Base-by-base conservation (phyloP, 108 stramenopile genomes). In the Epithemia pelagica region DNA sequence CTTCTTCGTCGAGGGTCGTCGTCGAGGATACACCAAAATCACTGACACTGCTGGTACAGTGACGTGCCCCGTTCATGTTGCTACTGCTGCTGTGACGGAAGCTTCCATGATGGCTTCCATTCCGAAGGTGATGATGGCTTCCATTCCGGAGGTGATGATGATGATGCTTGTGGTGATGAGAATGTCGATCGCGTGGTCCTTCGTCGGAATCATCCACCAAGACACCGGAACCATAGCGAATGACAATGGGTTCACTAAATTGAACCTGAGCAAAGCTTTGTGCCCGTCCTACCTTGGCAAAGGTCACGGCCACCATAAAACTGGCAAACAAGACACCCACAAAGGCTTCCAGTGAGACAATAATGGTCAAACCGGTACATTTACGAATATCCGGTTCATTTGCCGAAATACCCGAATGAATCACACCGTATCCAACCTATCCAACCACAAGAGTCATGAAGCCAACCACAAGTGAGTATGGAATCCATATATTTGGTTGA, bases 271-370 rank as follows among this genome's bases (percentile, higher is more conserved):
- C 90, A 27, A 75, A 74, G 60, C 77, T 75, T 19, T 75, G 59
- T 24, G 87, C 64, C 21, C 90, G 71, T 22, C 82, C 76, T 33
- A 91, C 73, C 68, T 91, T 91, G 26, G 82, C 79, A 74, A 91
- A 85, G 25, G 86, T 71, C 59, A 91, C 73, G 0, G 85, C 90
- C 30, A 80, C 85, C 32, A 75, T 76, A 52, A 86, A 76, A 31
- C 78, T 78, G 10, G 79, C 83, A 64, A 83, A 85, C 15, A 91
- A 52, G 1, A 91, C 75, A 0, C 90, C 90, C 1, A 82, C 66
- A 66, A 91, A 86, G 29, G 83, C 70, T 62, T 91, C 90, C 29
- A 81, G 20, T 19, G 86, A 72, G 22, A 69, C 62, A 18, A 91
- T 28, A 52, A 83, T 73, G 24, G 61, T 73, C 23, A 88, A 77